Conservation (phyloP, 1,284 basidiomycete genomes). For the Cutaneotrichosporon sp. region DNA sequence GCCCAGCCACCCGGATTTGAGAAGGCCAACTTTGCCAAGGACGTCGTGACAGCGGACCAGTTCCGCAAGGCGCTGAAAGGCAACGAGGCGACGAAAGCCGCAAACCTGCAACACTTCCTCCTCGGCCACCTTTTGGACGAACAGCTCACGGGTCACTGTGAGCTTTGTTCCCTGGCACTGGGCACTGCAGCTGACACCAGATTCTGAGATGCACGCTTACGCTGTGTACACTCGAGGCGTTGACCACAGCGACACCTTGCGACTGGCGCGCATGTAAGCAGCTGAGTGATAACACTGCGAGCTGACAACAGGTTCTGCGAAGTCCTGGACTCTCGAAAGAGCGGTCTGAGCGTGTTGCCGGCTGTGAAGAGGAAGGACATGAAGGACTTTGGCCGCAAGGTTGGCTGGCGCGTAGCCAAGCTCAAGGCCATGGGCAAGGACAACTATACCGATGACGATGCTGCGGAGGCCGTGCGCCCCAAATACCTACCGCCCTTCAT, state of each 20-base stretch:
- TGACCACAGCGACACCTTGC: slow-evolving; percentile 33
- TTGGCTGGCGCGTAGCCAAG: slow-evolving; percentile 36
- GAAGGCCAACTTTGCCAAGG: slow-evolving; percentile 39
- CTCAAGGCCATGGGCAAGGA: slow-evolving; percentile 22
- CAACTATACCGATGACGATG: not conserved
- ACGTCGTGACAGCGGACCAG: slow-evolving; percentile 33
- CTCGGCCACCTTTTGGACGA: slow-evolving; percentile 32
- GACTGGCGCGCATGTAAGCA: slow-evolving; percentile 36
- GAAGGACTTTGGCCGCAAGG: slow-evolving; percentile 19
- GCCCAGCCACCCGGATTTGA: slow-evolving; percentile 29
- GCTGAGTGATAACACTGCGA: not conserved
- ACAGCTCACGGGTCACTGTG: slow-evolving; percentile 9
- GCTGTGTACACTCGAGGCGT: slow-evolving; percentile 38
- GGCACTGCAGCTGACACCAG: slow-evolving; percentile 14
- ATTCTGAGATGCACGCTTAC: slow-evolving; percentile 42
- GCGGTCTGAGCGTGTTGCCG: slow-evolving; percentile 32
- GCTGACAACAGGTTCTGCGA: slow-evolving; percentile 24
- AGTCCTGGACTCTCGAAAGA: slow-evolving; percentile 45
- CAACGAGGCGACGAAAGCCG: slow-evolving; percentile 22
- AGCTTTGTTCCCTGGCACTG: not conserved
- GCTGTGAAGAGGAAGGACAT: slow-evolving; percentile 25
- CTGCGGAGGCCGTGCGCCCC: slow-evolving; percentile 14
- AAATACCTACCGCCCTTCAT: slow-evolving; percentile 29
- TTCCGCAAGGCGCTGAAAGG: slow-evolving; percentile 29
- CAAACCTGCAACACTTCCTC: slow-evolving; percentile 37